Conservation (phyloP, 2,329 filamentous ascomycete species). For the Fusarium annulatum region DNA sequence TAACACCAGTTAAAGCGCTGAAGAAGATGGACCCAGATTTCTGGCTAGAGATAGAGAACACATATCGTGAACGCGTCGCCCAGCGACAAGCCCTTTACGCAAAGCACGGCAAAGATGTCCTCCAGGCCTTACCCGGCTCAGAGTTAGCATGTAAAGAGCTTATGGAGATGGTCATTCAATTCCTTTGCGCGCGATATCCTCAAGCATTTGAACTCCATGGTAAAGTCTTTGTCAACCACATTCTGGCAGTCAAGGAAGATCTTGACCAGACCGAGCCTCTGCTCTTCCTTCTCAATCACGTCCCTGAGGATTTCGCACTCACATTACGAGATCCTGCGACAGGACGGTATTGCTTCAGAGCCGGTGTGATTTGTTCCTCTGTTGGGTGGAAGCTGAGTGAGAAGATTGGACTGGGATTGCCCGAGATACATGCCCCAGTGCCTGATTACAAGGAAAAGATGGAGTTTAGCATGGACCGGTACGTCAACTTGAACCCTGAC, state of each 20-base stretch:
- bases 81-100: slow-evolving; percentile 74
- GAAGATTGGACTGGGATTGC: slow-evolving; percentile 77
- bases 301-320: slow-evolving; percentile 87
- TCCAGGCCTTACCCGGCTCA: slow-evolving; percentile 77
- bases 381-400: slow-evolving; percentile 82
- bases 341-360: slow-evolving; percentile 79
- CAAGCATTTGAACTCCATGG: slow-evolving; percentile 74
- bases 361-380: slow-evolving; percentile 81
- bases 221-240: slow-evolving; percentile 72
- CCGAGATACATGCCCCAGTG: slow-evolving; percentile 78
- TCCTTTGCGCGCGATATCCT: slow-evolving; percentile 81
- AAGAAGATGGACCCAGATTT: slow-evolving; percentile 83
- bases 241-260: slow-evolving; percentile 71
- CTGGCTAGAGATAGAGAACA: slow-evolving; percentile 89
- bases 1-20: slow-evolving; percentile 64
- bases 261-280: slow-evolving; percentile 73
- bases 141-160: slow-evolving; percentile 85
- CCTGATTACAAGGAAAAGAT: slow-evolving; percentile 91
- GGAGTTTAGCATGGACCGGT: slow-evolving; percentile 88
- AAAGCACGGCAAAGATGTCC: slow-evolving; percentile 71
- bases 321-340: slow-evolving; percentile 77
- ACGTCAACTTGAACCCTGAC: slow-evolving; percentile 39
- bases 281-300: slow-evolving; percentile 76
- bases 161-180: slow-evolving; percentile 88
- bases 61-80: slow-evolving; percentile 73